Conservation (phyloP, 2,329 filamentous ascomycete genomes). For the Nothophaeocryptopus gaeumannii region DNA sequence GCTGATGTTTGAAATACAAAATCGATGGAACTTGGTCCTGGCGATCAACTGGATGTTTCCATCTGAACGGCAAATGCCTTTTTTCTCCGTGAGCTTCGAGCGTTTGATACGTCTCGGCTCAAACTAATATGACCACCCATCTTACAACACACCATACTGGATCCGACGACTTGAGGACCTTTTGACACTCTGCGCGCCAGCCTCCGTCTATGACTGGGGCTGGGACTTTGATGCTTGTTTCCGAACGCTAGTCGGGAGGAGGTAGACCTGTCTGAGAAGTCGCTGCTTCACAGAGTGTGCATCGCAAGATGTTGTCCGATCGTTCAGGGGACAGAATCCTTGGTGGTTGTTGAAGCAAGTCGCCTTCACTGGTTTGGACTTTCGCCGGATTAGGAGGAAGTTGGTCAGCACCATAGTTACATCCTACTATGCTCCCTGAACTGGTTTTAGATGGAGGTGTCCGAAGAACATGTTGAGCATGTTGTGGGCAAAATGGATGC, state of each 20-base stretch:
- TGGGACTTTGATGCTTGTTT: slow-evolving; percentile 30
- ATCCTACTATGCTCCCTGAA: slow-evolving; percentile 29
- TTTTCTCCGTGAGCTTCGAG: slow-evolving; percentile 17
- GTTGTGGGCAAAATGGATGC: background rate
- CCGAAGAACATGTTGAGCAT: slow-evolving; percentile 11
- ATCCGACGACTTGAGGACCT: slow-evolving; percentile 7
- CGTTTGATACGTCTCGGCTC: slow-evolving; percentile 22
- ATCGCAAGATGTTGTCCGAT: background rate
- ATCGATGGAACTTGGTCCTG: slow-evolving; percentile 16
- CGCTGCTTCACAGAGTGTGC: too few species aligned
- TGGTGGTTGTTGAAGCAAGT: slow-evolving; percentile 12
- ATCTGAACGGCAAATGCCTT: slow-evolving; percentile 20
- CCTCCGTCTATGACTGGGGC: slow-evolving; percentile 11
- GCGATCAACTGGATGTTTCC: slow-evolving; percentile 16
- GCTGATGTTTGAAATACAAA: slow-evolving; percentile 10
- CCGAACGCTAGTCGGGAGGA: slow-evolving; percentile 35
- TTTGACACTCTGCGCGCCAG: slow-evolving; percentile 21
- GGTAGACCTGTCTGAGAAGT: slow-evolving; percentile 35
- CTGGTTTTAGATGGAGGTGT: slow-evolving; percentile 8
- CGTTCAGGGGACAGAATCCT: slow-evolving; percentile 4
- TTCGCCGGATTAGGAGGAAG: slow-evolving; percentile 6
- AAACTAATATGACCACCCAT: slow-evolving; percentile 25
- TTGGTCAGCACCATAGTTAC: slow-evolving; percentile 27
- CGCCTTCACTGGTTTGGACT: slow-evolving; percentile 26
- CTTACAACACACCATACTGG: slow-evolving; percentile 10